Evolutionary conservation across 257 asterid genomes (phyloP).

Genomic region (Solanum chiquidenum): DNA sequence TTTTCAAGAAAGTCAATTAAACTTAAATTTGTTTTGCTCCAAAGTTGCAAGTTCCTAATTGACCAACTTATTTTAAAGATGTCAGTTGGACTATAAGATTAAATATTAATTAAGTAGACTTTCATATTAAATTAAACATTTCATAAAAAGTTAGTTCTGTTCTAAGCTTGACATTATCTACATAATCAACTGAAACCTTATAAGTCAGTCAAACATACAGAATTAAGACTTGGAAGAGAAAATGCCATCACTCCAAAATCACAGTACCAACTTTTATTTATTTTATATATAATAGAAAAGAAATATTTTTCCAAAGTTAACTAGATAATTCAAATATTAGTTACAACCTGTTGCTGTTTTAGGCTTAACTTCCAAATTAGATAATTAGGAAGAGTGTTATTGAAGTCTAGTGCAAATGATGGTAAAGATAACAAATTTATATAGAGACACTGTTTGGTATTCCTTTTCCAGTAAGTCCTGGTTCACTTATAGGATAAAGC

Average conservation of each 20-base stretch:
- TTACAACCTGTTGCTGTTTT: not conserved
- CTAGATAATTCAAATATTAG: not conserved
- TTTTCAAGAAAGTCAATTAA: not conserved
- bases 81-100: not conserved
- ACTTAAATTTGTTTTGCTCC: not conserved
- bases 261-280: not conserved
- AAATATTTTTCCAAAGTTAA: not conserved
- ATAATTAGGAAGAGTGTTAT: not conserved
- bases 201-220: not conserved
- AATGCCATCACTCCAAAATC: not conserved
- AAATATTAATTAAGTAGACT: not conserved
- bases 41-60: not conserved
- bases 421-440: not conserved
- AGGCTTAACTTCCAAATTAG: not conserved
- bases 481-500: constrained; percentile 46
- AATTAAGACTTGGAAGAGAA: not conserved
- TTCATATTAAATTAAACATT: not conserved
- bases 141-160: not conserved
- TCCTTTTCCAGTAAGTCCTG: constrained; percentile 67
- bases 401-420: not conserved
- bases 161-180: not conserved
- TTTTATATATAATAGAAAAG: not conserved
- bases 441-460: constrained; percentile 71
- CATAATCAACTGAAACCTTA: too few relatives aligned
- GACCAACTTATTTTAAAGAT: not conserved